Base-by-base conservation (phyloP, 805 yeast species). In the Cyberlindnera samutprakarnensis region DNA sequence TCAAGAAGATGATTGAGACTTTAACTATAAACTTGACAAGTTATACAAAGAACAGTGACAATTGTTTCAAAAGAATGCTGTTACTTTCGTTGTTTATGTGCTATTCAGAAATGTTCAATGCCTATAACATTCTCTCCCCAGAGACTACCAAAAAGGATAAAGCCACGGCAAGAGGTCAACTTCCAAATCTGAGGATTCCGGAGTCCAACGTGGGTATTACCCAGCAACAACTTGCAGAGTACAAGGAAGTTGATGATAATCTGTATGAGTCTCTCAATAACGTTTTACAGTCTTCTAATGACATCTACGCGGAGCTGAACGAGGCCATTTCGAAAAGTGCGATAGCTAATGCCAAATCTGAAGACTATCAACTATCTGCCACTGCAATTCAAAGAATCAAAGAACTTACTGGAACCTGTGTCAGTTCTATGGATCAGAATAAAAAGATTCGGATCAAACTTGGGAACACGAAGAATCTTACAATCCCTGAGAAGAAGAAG, bases 341-440 rank as follows among this genome's bases (percentile, higher is more conserved):
- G 0, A 58, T 72, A 14, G 75, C 66, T 3, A 60, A 67, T 33
- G 69, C 78, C 5, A 65, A 62, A 23, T 53, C 53, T 14, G 62
- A 59, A 16, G 56, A 52, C 30, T 66, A 7, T 48, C 69, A 21
- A 42, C 51, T 45, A 21, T 23, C 47, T 14, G 51, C 67, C n/a
- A 50, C 54, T 5, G 67, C 76, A 21, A 77, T 83, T 1, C 49
- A 67, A 6, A 80, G 78, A 44, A 80, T 86, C 20, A 77, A 78
- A 43, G 95, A 86, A 30, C 62, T 88, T 30, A 79, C 94, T 1
- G 68, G 65, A 28, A 80, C 84, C 10, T 86, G 95, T 51, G 72
- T 82, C 34, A 63, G 75, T 14, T 83, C 95, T 1, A 78, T 82
- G 70, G 95, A 85, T n/a, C 70, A 81, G 25, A 82, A 94, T 8